Evolutionary conservation across 2,329 filamentous ascomycete genomes (phyloP), one percentile per base, ranked within the genome.

Genomic region (Xenoacremonium recifei): DNA sequence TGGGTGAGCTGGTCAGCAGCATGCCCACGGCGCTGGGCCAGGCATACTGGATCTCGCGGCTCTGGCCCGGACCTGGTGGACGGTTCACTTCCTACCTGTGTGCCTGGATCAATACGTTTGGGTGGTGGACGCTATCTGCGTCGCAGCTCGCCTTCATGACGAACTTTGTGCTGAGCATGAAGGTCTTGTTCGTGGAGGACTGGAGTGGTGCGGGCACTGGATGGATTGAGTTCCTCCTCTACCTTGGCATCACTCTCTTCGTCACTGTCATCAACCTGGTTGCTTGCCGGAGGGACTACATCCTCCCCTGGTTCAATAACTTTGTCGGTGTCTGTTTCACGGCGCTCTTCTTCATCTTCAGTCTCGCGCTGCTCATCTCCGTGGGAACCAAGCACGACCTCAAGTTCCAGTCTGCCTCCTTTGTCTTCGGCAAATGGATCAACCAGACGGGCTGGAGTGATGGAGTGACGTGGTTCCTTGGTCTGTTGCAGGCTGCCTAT

Each of bases 11-110:
- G 33, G 72, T 70, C 53, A 79, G 75, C 48, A 72, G 70, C 48
- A 80, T 81, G 77, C 79, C 79, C 4, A 81, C 77, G 0, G 77
- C 78, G 0, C 62, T 81, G 3, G 79, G 79, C 1, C 79, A 82
- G 60, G 77, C 77, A 0, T 80, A 77, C 57, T 82, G 77, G 76
- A 61, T 66, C 40, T 62, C 63, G 19, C 59, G 59, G 2, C 54
- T 67, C 21, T 65, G 58, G 54, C 53, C 37, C 61, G 69, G 66
- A 35, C 59, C 43, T 52, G 54, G 12, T 1, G 77, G 76, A 2
- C 68, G 77, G 2, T 76, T 79, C 45, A 53, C 60, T 4, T 77
- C 73, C 2, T 81, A 80, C 51, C 68, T 80, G 60, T 78, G 75
- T 48, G 77, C 77, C 3, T 80, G 76, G 75, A 77, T 80, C 53